These are phyloP conservation scores for Dissoconium aciculare DNA, from an alignment of 2,329 filamentous ascomycete species.

Conservation along the genomic window DNA sequence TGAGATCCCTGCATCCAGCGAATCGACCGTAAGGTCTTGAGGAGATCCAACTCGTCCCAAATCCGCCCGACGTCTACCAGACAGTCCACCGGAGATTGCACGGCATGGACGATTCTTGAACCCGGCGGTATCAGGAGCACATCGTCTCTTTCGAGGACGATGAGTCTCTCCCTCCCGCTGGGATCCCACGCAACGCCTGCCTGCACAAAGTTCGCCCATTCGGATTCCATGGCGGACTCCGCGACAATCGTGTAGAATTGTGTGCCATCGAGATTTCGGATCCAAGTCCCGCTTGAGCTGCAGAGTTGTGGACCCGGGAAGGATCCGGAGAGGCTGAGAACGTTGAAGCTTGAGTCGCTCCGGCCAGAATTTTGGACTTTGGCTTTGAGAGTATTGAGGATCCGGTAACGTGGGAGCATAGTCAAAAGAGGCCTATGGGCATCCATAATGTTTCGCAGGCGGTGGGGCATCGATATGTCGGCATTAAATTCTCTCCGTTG, in stretches of 20 bases:
- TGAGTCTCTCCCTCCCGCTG: conserved; percentile 5
- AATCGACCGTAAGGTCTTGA: neutral
- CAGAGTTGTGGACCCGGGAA: conserved; percentile 8
- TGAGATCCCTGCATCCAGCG: neutral
- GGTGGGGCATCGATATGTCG: too few species aligned
- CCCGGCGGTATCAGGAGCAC: conserved; percentile 9
- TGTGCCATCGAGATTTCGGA: conserved; percentile 6
- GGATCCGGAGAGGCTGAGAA: conserved; percentile 4
- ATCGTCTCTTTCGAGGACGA: conserved; percentile 7
- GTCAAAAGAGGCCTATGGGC: conserved; percentile 5
- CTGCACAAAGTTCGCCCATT: conserved; percentile 2
- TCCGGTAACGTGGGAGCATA: conserved; percentile 5
- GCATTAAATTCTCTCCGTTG: conserved; percentile 5
- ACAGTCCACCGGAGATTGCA: conserved; percentile 4
- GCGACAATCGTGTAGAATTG: conserved; percentile 8
- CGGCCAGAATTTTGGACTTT: neutral
- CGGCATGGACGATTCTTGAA: conserved; percentile 6
- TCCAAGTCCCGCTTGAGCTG: conserved; percentile 5
- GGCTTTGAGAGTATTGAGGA: conserved; percentile 4
- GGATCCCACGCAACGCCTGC: conserved; percentile 3
- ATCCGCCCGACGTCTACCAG: conserved; percentile 8
- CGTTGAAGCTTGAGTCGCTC: conserved; percentile 6
- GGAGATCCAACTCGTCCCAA: conserved; percentile 7
- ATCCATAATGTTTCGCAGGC: conserved; percentile 3
- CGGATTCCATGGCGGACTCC: conserved; percentile 2